Evolutionary conservation across 108 stramenopile species (phyloP).

Genomic region (Pseudonitzschia delicatissima): DNA sequence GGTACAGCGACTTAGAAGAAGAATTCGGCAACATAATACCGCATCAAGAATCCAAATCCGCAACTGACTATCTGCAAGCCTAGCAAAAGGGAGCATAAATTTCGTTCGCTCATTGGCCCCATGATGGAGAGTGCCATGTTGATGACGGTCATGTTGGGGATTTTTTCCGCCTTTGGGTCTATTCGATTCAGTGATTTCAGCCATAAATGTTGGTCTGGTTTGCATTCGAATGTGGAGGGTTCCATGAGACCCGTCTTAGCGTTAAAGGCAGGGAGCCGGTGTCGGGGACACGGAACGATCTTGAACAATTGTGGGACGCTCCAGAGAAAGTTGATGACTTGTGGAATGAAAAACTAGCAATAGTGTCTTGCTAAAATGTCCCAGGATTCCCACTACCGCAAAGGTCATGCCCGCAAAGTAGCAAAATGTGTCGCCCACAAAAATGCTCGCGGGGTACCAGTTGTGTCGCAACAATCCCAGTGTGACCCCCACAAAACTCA

Average conservation of each 20-base stretch:
- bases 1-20: slow-evolving; percentile 37
- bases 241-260: slow-evolving; percentile 71
- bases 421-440: slow-evolving; percentile 99
- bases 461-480: slow-evolving; percentile 86
- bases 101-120: slow-evolving; percentile 89
- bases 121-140: slow-evolving; percentile 81
- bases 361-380: slow-evolving; percentile 97
- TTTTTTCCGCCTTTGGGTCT: slow-evolving; percentile 29
- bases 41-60: slow-evolving; percentile 61
- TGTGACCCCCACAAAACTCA: slow-evolving; percentile 83
- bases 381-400: slow-evolving; percentile 92
- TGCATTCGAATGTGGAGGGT: slow-evolving; percentile 73
- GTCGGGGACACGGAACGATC: slow-evolving; percentile 92
- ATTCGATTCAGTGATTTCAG: slow-evolving; percentile 36
- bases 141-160: slow-evolving; percentile 94
- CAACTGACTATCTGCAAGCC: slow-evolving; percentile 74
- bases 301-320: slow-evolving; percentile 96
- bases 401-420: slow-evolving; percentile 99
- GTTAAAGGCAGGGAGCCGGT: slow-evolving; percentile 91
- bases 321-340: slow-evolving; percentile 94
- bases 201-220: slow-evolving; percentile 32
- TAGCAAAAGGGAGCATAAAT: slow-evolving; percentile 72
- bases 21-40: slow-evolving; percentile 71
- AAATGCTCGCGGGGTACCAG: slow-evolving; percentile 94
- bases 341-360: slow-evolving; percentile 96